Base-by-base conservation (phyloP, 2,329 filamentous ascomycete species). In the Fusarium veterinarium region DNA sequence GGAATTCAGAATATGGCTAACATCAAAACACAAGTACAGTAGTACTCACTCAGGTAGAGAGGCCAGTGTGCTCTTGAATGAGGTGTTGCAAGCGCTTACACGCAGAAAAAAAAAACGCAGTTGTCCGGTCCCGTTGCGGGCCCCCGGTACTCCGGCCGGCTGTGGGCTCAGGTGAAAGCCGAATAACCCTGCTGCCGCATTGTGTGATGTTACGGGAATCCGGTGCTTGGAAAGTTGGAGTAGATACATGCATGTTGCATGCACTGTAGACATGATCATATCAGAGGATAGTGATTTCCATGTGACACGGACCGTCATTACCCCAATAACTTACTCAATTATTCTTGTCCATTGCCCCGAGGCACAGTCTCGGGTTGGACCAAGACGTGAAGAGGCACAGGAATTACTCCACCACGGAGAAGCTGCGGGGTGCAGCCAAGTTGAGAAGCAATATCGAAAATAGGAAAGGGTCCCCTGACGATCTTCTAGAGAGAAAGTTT, bases 391-490 rank as follows among this genome's bases (percentile, higher is more conserved):
- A 67, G 55, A 44, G 66, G 58, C 66, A 61, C 44, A 57, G 59
- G 51, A 52, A 44, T 62, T 61, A 44, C 68, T 73, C 70, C 65
- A 73, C 66, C 66, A 57, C 56, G 60, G 66, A 65, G 44, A 68
- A 48, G 59, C 75, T 76, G 75, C 64, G 73, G 75, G 75, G 73
- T 73, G 71, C 62, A 71, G 71, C 61, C 51, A 65, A 65, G 60
- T 66, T 42, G 44, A 41, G 23, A 35, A 71, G 19, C 35, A 70
- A 46, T 35, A 49, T 60, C 53, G n/a, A 55, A 46, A 25, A 60
- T 53, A 65, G 31, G 37, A 40, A 33, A 30, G 35, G 44, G 28
- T 62, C 52, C 53, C 71, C 70, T 73, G 71, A 61, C 58, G 63
- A 73, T 73, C 70, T 31, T 23, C 31, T 35, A 25, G 40, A n/a